phyloP scores from a whole-genome alignment of 768 basidiomycete genomes.

The Auricularia sp. region DNA sequence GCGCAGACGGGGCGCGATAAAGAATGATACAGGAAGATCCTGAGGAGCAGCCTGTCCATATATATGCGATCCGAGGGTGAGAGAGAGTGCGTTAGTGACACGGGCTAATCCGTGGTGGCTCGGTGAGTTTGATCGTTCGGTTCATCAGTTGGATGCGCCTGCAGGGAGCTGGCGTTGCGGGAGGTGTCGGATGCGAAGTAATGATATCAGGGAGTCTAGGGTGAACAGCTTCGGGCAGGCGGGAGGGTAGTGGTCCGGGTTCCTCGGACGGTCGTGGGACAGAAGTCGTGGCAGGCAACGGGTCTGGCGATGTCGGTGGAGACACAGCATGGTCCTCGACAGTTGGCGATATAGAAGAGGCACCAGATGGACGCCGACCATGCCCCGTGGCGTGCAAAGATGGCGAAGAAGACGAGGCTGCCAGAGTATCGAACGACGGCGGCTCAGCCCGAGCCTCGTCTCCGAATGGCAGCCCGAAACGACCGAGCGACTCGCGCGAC shows the following conservation, averaged over 20 bases:
- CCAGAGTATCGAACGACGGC: conserved; percentile 22
- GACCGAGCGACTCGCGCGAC: conserved; percentile 51
- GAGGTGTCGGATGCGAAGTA: neutral
- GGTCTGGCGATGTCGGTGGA: neutral
- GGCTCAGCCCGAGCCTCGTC: conserved; percentile 60
- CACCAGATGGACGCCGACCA: neutral
- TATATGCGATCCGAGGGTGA: no score
- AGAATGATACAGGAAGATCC: no score
- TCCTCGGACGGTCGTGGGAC: no score
- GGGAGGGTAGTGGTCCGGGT: neutral
- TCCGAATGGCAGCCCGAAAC: conserved; percentile 71
- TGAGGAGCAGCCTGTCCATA: no score
- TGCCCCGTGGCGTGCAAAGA: neutral
- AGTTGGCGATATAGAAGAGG: conserved; percentile 8
- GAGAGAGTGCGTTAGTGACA: no score
- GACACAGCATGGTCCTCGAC: neutral
- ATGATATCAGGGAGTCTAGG: neutral
- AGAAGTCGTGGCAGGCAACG: neutral
- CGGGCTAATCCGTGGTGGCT: no score
- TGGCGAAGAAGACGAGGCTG: neutral
- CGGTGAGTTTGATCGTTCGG: neutral
- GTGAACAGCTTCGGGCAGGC: neutral
- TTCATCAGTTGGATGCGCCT: neutral
- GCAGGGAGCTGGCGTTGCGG: neutral
- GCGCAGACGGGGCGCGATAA: no score